Base-by-base conservation (phyloP, 129 eudicot species). In the Lactuca sativa region DNA sequence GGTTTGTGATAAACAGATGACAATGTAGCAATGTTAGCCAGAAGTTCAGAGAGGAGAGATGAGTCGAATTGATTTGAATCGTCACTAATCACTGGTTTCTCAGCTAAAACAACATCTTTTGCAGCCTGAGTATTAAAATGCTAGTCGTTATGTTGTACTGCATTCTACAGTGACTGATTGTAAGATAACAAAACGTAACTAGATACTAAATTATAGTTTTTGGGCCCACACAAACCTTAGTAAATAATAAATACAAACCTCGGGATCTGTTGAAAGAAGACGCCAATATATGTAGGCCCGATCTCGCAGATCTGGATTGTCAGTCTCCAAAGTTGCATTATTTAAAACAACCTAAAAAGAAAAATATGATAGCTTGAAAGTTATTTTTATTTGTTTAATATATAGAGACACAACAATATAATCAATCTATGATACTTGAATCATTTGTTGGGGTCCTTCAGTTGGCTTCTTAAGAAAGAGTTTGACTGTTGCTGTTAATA, bases 271-370 rank as follows among this genome's bases (percentile, higher is more conserved):
- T 59, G 98, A 92, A 16, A 92, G 98, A 77, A 92, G 98, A 30
- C 98, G 96, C 98, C 98, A 92, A 74, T 92, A 92, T 78, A 92
- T 92, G 74, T 92, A 92, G 34, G 98, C 98, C 76, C 98, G 98
- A 78, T 92, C 98, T 11, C 98, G 86, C 61, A 92, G 78, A 79
- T 92, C 98, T 40, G 98, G 98, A 73, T 92, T 92, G 83, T 92
- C 98, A 67, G 98, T 92, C 89, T 92, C 98, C 77, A 89, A 95
- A 56, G 98, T 92, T 75, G 98, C 98, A 72, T 92, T 92, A 72
- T 92, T 92, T 83, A 92, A 84, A 31, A 92, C 98, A 65, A 87
- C 98, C 98, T 92, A 76, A 17, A 56, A 80, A 74, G 58, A 83
- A 36, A 36, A 36, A 36, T 36, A 36, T 36, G 6, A 36, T 36